These are phyloP conservation scores for Penicillium coprophilum DNA, from an alignment of 495 filamentous ascomycete genomes.

Conservation along the genomic window DNA sequence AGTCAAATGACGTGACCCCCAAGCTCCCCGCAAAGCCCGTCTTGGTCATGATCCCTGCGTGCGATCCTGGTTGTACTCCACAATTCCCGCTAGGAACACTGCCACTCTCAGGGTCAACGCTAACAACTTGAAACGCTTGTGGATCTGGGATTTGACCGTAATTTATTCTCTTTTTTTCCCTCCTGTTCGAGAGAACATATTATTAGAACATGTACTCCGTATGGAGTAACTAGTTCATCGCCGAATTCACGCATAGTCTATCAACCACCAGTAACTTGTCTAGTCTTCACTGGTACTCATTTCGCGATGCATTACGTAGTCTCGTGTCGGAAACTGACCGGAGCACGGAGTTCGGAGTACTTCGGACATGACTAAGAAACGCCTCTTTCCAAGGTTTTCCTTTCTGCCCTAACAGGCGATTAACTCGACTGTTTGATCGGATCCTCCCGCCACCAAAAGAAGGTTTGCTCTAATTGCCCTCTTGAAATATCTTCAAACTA, in stretches of 20 bases:
- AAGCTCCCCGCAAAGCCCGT: slow-evolving; percentile 35
- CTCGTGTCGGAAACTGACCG: slow-evolving; percentile 2
- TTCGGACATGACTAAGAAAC: slow-evolving; percentile 13
- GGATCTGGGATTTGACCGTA: background rate
- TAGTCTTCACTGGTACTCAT: background rate
- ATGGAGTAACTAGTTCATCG: background rate
- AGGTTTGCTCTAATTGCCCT: slow-evolving; percentile 10
- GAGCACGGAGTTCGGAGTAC: slow-evolving; percentile 17
- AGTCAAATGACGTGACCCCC: slow-evolving; percentile 13
- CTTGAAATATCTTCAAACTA: slow-evolving; percentile 12
- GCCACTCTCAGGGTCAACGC: slow-evolving; percentile 40
- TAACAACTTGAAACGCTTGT: slow-evolving; percentile 40
- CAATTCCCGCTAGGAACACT: slow-evolving; percentile 30
- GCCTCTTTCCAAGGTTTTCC: slow-evolving; percentile 3
- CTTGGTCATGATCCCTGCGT: slow-evolving; percentile 34
- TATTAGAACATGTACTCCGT: too few relatives aligned
- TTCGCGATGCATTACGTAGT: slow-evolving; percentile 12
- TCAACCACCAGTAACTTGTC: background rate
- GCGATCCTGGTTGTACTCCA: slow-evolving; percentile 38
- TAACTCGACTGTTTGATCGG: slow-evolving; percentile 16
- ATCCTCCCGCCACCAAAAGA: slow-evolving; percentile 21
- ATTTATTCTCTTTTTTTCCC: background rate
- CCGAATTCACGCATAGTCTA: background rate
- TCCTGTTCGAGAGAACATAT: background rate
- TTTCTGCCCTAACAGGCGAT: slow-evolving; percentile 7